Conservation (phyloP, 495 filamentous ascomycete genomes). For the Bacidia gigantensis region DNA sequence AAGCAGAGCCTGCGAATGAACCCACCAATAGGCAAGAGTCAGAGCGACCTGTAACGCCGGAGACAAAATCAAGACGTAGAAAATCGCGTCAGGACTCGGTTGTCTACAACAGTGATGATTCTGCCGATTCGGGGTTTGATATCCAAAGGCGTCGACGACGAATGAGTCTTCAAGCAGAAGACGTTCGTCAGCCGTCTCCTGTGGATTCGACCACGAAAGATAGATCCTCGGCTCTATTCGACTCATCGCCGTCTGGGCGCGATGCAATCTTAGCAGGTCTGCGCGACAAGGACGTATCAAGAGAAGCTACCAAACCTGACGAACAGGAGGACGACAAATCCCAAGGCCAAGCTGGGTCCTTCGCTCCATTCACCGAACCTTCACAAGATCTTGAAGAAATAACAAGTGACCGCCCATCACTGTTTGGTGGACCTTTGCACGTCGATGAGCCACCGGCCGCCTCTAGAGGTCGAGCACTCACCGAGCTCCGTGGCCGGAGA, state of each 20-base stretch:
- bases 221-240: conserved; percentile 38
- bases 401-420: conserved; percentile 5
- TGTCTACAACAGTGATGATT: conserved; percentile 15
- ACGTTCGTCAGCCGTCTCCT: conserved; percentile 24
- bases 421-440: conserved; percentile 20
- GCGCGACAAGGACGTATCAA: conserved; percentile 2
- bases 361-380: too few relatives aligned
- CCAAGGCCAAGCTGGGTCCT: background rate
- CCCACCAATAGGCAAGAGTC: background rate
- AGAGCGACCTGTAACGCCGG: background rate
- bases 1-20: background rate
- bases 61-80: background rate
- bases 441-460: conserved; percentile 11
- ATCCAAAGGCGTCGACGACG: conserved; percentile 10
- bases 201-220: conserved; percentile 41
- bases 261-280: conserved; percentile 6
- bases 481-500: conserved; percentile 13
- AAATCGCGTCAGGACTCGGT: conserved; percentile 7
- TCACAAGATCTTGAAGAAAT: background rate
- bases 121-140: conserved; percentile 15
- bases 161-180: conserved; percentile 9
- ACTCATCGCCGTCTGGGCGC: conserved; percentile 36
- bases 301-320: background rate
- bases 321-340: background rate
- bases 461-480: conserved; percentile 9